phyloP scores from a whole-genome alignment of 2,329 filamentous ascomycete species.

The Phaeosphaeriaceae sp. region DNA sequence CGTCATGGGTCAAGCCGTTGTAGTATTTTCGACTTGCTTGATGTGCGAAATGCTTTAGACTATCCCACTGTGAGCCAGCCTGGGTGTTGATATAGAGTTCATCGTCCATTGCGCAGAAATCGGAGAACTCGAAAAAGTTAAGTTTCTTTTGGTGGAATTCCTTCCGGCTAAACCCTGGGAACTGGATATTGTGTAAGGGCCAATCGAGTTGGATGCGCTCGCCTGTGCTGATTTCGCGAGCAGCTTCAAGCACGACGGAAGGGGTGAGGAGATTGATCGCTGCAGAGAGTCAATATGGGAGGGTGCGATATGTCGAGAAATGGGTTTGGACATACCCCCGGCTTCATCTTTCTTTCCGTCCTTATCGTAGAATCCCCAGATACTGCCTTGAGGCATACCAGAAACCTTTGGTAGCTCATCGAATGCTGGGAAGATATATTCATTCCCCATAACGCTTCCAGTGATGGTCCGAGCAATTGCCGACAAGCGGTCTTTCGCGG shows the following conservation, averaged over 20 bases:
- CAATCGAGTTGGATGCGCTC: slow-evolving; percentile 60
- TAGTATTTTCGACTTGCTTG: slow-evolving; percentile 37
- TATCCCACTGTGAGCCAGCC: slow-evolving; percentile 46
- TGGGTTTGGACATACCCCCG: slow-evolving; percentile 51
- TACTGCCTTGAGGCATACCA: slow-evolving; percentile 41
- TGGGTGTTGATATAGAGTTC: slow-evolving; percentile 43
- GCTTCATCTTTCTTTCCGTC: slow-evolving; percentile 57
- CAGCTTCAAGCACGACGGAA: slow-evolving; percentile 58
- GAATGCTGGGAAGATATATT: slow-evolving; percentile 38
- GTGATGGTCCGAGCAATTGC: slow-evolving; percentile 16
- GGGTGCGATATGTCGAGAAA: not conserved
- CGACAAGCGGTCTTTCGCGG: slow-evolving; percentile 21
- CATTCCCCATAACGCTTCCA: slow-evolving; percentile 9
- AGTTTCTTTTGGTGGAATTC: slow-evolving; percentile 60
- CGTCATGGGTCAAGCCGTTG: slow-evolving; percentile 40
- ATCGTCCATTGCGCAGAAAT: slow-evolving; percentile 39
- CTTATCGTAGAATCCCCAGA: slow-evolving; percentile 45
- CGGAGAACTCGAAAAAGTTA: slow-evolving; percentile 45
- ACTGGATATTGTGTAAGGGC: slow-evolving; percentile 63
- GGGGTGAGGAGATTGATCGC: slow-evolving; percentile 56
- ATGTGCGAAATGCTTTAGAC: slow-evolving; percentile 45
- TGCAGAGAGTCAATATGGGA: slow-evolving; percentile 28
- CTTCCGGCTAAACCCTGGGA: slow-evolving; percentile 60
- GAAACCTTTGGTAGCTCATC: slow-evolving; percentile 41
- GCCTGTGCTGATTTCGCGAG: slow-evolving; percentile 59